Evolutionary conservation across 2,329 filamentous ascomycete species (phyloP), one percentile per base, ranked within the genome.

Genomic region (Fusarium tjaetaba): DNA sequence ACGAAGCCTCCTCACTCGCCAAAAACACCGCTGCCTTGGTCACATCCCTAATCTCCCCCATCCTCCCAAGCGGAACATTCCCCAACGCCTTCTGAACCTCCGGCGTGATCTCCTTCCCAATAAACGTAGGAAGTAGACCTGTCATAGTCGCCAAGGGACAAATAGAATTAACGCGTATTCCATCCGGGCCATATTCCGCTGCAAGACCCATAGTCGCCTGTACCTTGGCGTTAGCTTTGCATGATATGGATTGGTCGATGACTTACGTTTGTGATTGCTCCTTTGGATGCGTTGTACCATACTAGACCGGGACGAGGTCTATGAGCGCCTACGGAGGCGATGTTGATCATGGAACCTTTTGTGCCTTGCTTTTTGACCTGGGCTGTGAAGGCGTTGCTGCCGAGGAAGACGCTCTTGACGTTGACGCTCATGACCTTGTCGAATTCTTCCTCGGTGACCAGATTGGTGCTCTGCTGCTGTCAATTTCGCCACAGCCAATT

Each of bases 81-180:
- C 89, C 82, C 70, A 91, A 88, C 4, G 83, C 85, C 68, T 87
- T 85, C 49, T 88, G 83, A 70, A 90, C 90, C 76, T 91, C 89
- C 0, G 87, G 86, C 1, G 90, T 93, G 61, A 91, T 88, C 20
- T 89, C 85, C 72, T 91, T 89, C 5, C 90, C 89, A 1, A 89
- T 84, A 73, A 92, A 92, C 1, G 22, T 72, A 1, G 45, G 59
- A 10, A 73, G 16, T 14, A 73, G 36, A 20, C 59, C 45, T 0
- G 60, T 61, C 51, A 61, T 65, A 4, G 89, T 91, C 2, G 94
- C 85, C 0, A 94, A 86, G 0, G 92, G 92, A 52, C 90, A 93
- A 20, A 95, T 89, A 4, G 89, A 87, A 71, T 94, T 94, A 76
- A 95, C 91, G 1, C 92, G 88, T 72, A 95, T 93, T 73, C 93